These are phyloP conservation scores for Pharnaceum exiguum DNA, from an alignment of 148 eudicot genomes.

Conservation along the genomic window DNA sequence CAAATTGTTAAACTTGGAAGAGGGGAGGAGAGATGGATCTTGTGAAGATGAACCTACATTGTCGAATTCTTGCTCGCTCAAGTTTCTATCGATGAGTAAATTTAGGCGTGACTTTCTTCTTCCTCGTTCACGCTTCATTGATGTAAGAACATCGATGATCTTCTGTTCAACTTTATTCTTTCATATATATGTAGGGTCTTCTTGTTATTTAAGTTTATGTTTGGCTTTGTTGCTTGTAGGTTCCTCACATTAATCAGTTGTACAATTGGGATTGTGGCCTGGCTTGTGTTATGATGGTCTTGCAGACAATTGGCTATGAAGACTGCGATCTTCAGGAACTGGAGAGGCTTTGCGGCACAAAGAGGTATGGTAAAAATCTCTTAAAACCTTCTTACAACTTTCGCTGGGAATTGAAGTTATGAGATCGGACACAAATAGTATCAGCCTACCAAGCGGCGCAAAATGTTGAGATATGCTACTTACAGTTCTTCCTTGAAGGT, in stretches of 20 bases:
- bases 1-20: slow-evolving; percentile 56
- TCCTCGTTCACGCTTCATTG: slow-evolving; percentile 47
- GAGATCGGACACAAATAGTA: not conserved
- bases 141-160: slow-evolving; percentile 46
- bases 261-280: slow-evolving; percentile 96
- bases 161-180: not conserved
- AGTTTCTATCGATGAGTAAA: slow-evolving; percentile 23
- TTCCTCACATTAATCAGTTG: slow-evolving; percentile 73
- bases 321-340: slow-evolving; percentile 49
- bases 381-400: not conserved
- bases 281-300: slow-evolving; percentile 93
- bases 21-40: slow-evolving; percentile 30
- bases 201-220: not conserved
- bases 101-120: slow-evolving; percentile 26
- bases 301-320: slow-evolving; percentile 58
- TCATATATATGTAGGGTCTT: not conserved
- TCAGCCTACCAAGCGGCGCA: too few relatives aligned
- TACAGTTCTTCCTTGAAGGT: too few relatives aligned
- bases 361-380: slow-evolving; percentile 39
- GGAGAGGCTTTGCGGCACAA: slow-evolving; percentile 59
- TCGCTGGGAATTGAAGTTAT: not conserved
- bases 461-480: too few relatives aligned
- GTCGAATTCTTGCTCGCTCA: slow-evolving; percentile 31
- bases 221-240: slow-evolving; percentile 27
- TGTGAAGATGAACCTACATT: slow-evolving; percentile 30